Evolutionary conservation across 495 filamentous ascomycete genomes (phyloP), one percentile per base, ranked within the genome.

Genomic region (Neurospora intermedia): DNA sequence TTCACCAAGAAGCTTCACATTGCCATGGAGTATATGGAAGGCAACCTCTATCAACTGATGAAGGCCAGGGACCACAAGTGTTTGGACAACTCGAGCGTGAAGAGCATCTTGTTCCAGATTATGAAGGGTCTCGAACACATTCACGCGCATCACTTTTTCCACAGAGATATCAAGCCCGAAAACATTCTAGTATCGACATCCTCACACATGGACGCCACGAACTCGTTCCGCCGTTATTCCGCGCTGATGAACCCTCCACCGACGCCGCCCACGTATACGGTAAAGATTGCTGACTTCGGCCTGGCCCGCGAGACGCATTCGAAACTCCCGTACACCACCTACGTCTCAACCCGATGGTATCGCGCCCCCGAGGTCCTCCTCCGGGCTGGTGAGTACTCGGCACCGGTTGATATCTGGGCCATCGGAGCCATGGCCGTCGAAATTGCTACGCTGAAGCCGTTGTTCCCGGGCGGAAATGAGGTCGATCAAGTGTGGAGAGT

Each of bases 401-500:
- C 96, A 0, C 96, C 96, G 0, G 96, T 99, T 6, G 96, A 99
- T 80, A 98, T 99, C 79, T 99, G 96, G 96, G 96, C 91, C 13
- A 87, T 99, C 59, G 96, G 96, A 79, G 96, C 96, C n/a, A 99
- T 99, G 96, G 96, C 96, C 8, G 96, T 99, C 3, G 96, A 99
- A 80, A 92, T 99, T 76, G 96, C 96, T 13, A 99, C 96, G 2
- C 81, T 99, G 72, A 99, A 98, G 84, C 96, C 96, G 7, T 83
- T 99, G 11, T 99, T 99, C 83, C 96, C 96, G 4, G 96, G 96
- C 76, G 93, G 93, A 72, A 99, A 99, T 78, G 96, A 99, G 81
- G 96, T 99, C 5, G 96, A 98, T 77, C 96, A 99, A 82, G 95
- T 99, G 11, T 99, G 96, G 96, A 90, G 96, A 75, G 92, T 99